A percentile compares a stretch with the other conserved stretches of the same genome.
Evolutionary conservation across 1,284 basidiomycete genomes (phyloP).

Genomic region (Takashimella koratensis): DNA sequence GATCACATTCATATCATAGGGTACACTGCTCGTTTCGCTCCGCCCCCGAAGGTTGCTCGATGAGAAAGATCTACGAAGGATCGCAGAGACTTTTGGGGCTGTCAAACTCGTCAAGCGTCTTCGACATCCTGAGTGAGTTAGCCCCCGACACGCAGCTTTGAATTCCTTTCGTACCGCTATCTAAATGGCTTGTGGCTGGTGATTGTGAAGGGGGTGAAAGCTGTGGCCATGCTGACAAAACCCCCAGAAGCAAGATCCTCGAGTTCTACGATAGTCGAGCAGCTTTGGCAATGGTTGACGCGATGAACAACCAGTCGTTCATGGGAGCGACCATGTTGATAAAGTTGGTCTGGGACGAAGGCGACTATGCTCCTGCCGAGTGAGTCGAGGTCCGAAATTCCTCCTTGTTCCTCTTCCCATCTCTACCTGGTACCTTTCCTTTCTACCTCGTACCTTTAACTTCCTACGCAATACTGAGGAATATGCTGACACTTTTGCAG

Average conservation of each 20-base stretch:
- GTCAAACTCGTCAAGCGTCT: slow-evolving; percentile 71
- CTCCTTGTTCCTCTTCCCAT: background rate
- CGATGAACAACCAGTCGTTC: slow-evolving; percentile 68
- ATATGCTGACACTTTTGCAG: too few species aligned
- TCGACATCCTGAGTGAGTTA: slow-evolving; percentile 64
- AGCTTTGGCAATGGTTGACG: slow-evolving; percentile 73
- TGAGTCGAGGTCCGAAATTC: background rate
- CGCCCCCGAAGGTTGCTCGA: slow-evolving; percentile 64
- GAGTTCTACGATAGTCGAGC: slow-evolving; percentile 86
- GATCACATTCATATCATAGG: too few species aligned
- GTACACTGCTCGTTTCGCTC: slow-evolving; percentile 74
- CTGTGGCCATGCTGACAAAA: too few species aligned
- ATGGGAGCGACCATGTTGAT: slow-evolving; percentile 86
- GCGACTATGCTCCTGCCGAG: slow-evolving; percentile 19
- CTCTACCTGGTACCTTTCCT: too few species aligned
- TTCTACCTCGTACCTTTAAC: too few species aligned
- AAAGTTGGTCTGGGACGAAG: slow-evolving; percentile 78
- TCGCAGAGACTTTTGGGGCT: slow-evolving; percentile 84
- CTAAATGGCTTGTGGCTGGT: too few species aligned
- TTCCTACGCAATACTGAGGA: too few species aligned
- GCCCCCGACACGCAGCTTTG: too few species aligned
- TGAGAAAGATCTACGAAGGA: slow-evolving; percentile 74
- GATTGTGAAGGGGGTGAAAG: too few species aligned
- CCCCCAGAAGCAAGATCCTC: slow-evolving; percentile 71
- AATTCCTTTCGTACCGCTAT: too few species aligned